phyloP scores from a whole-genome alignment of 2,329 filamentous ascomycete species.

The Plenodomus biglobosus region DNA sequence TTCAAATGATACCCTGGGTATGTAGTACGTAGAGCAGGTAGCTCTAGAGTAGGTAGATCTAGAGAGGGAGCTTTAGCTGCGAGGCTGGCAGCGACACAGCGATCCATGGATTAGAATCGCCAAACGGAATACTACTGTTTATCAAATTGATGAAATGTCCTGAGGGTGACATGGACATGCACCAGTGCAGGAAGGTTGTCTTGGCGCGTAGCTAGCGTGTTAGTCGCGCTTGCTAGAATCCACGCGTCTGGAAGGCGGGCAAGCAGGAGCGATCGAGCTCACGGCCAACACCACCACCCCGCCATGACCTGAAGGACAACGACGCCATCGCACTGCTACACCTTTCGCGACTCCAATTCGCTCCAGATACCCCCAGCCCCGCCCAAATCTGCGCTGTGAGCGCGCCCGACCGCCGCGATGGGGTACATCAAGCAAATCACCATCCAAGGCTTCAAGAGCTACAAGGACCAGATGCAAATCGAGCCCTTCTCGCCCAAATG shows the following conservation, averaged over 20 bases:
- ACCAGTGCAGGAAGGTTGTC: neutral
- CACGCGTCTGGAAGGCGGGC: neutral
- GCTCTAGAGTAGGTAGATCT: too few species aligned
- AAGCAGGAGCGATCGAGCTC: neutral
- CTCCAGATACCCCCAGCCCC: neutral
- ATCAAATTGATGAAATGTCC: neutral
- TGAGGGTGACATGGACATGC: neutral
- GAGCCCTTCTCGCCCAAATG: constrained; percentile 97
- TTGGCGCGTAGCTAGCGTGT: neutral
- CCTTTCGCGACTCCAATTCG: neutral
- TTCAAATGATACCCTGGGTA: too few species aligned
- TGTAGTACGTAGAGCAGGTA: too few species aligned
- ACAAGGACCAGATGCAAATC: constrained; percentile 99
- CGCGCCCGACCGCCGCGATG: constrained; percentile 29
- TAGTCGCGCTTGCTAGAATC: neutral
- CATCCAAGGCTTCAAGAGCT: constrained; percentile 99
- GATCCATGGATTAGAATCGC: too few species aligned
- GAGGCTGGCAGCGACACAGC: too few species aligned
- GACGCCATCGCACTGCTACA: neutral
- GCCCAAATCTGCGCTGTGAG: constrained; percentile 5
- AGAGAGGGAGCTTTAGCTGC: too few species aligned
- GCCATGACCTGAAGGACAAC: neutral
- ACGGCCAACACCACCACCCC: neutral
- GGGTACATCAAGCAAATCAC: constrained; percentile 98
- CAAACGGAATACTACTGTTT: too few species aligned